Base-by-base conservation (phyloP, 257 asterid genomes). In the Solanum etuberosum region DNA sequence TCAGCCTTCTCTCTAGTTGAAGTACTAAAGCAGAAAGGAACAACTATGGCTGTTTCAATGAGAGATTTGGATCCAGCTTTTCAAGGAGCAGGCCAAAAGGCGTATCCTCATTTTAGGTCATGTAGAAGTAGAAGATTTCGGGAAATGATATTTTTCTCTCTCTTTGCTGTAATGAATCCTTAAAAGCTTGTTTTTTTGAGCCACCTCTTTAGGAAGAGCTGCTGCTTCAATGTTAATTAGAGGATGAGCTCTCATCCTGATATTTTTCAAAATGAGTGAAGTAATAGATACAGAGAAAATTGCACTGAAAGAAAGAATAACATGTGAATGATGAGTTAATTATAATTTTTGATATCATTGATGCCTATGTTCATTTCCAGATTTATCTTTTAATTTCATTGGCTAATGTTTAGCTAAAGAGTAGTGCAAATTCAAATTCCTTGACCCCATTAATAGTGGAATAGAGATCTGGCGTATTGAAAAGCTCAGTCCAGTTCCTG, bases 81-180 rank as follows among this genome's bases (percentile, higher is more conserved):
- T 89, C 98, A 95, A 87, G 98, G 98, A 84, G 98, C 98, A 18
- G 99, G 99, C 82, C 98, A 94, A 88, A 95, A 95, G 91, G 97
- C 95, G 99, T 97, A 97, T 97, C 99, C 98, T 94, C 85, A 81
- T 80, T 21, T 86, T 43, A 73, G 72, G 42, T 88, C 71, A 83
- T 73, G 37, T 71, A 11, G 84, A 73, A 71, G 48, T 84, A 18
- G 63, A 83, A 48, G 31, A 70, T 83, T 86, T 86, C 27, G 2
- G 77, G 67, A 35, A 43, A 63, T 43, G 57, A 82, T 23, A 27
- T 82, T 48, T 78, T 54, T 73, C 42, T 51, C 34, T 61, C 76
- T 57, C 32, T 68, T 14, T 68, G 48, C 40, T 87, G 21, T 27
- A 20, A 32, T 72, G 81, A 21, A 20, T 72, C 48, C 81, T 72